Evolutionary conservation across 768 basidiomycete species (phyloP), one percentile per base, ranked within the genome.

Genomic region (Tricholoma furcatifolium): DNA sequence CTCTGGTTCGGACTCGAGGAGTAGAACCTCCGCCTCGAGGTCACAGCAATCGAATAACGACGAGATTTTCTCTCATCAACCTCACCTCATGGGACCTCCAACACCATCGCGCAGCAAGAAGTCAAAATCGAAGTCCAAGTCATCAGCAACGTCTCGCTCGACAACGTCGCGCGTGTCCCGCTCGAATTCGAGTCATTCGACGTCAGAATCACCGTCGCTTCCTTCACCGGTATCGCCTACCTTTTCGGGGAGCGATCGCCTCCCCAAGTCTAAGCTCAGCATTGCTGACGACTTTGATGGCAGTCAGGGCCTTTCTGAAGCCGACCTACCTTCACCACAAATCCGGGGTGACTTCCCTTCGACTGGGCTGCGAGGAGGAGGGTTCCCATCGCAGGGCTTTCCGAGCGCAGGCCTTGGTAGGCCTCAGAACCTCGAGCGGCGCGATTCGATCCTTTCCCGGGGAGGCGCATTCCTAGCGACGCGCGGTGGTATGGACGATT

Each of bases 1-100:
- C 9, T 72, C 74, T 30, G 79, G 77, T 21, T 87, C 85, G 0
- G 81, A 84, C 53, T 84, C 82, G 4, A 80, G 77, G 32, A 86
- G 84, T 3, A 77, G 80, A 30, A 85, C 85, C 0, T 84, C 84
- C 4, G 65, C 79, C 4, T 82, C 81, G 31, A 58, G 63, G 43
- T 60, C 56, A 38, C 56, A 53, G 41, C 44, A 53, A 45, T 58
- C 53, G 43, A 52, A 60, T 32, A 48, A 40, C 23, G 55, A 54
- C 39, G 46, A 51, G 6, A 39, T 43, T 30, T 14, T 34, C 10
- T 30, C 47, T 40, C 51, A 53, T 23, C 47, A 47, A 30, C 48
- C 35, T 24, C 14, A 54, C 47, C 4, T 31, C 27, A 32, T 10
- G 4, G 27, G 47, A 41, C 32, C 40, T 18, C 8, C 36, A n/a